Percentiles rank a stretch among this genome's conserved stretches.
These are phyloP conservation scores for Termitomyces sp. DNA, from an alignment of 768 basidiomycete genomes.

Conservation along the genomic window DNA sequence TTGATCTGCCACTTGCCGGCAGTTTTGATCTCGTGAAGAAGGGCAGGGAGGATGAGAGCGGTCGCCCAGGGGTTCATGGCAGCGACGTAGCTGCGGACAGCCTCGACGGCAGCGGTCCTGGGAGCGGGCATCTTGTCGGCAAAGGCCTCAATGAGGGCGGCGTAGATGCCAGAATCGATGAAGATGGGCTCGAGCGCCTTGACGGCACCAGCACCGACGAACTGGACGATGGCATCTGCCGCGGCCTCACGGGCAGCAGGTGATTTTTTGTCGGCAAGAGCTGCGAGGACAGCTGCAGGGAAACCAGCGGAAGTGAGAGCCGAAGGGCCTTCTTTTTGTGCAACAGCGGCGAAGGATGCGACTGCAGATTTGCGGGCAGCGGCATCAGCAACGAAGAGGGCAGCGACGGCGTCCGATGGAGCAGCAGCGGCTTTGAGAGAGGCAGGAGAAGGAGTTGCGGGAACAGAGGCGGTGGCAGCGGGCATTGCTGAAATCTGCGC, in stretches of 20 bases:
- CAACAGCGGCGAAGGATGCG: conserved; percentile 60
- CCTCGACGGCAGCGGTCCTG: conserved; percentile 79
- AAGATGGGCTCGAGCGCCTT: conserved; percentile 87
- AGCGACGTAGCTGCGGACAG: conserved; percentile 68
- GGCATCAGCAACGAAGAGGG: conserved; percentile 85
- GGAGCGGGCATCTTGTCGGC: conserved; percentile 93
- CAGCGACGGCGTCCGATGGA: conserved; percentile 56
- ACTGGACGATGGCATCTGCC: conserved; percentile 57
- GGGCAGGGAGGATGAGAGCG: conserved; percentile 73
- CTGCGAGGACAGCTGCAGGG: conserved; percentile 70
- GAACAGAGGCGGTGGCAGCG: conserved; percentile 62
- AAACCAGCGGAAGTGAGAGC: conserved; percentile 68
- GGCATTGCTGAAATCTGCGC: conserved; percentile 67
- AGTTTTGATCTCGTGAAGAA: conserved; percentile 91
- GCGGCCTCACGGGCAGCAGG: conserved; percentile 89
- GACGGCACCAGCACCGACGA: conserved; percentile 66
- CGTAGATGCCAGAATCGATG: conserved; percentile 80
- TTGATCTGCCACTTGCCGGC: conserved; percentile 98
- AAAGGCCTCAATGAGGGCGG: conserved; percentile 83
- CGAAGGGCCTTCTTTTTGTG: conserved; percentile 80
- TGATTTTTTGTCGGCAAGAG: conserved; percentile 92
- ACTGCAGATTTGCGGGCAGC: conserved; percentile 69
- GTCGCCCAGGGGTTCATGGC: conserved; percentile 88
- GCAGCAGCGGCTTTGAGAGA: conserved; percentile 58
- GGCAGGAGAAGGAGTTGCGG: conserved; percentile 55